Conservation (phyloP, 2,329 filamentous ascomycete species). For the Exophiala mesophila region DNA sequence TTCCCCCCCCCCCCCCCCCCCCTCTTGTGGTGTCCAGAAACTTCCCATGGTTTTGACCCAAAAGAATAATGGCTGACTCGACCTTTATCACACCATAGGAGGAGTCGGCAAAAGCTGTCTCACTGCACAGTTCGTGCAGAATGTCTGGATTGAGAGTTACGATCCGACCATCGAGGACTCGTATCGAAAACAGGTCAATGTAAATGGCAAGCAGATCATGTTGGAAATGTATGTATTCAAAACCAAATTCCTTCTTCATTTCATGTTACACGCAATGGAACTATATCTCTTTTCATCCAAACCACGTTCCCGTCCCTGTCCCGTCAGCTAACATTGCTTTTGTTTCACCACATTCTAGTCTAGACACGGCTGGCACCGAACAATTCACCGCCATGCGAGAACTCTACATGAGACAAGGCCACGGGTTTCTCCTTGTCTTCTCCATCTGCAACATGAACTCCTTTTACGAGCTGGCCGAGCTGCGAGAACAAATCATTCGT, state of each 20-base stretch:
- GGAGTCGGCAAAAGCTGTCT: slow-evolving; percentile 90
- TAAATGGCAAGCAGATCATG: slow-evolving; percentile 84
- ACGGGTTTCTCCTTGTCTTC: slow-evolving; percentile 88
- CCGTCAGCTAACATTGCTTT: slow-evolving; percentile 51
- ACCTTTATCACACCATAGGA: slow-evolving; percentile 48
- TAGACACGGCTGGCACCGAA: slow-evolving; percentile 87
- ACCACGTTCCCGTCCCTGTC: too few species aligned
- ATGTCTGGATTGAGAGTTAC: slow-evolving; percentile 90
- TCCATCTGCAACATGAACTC: slow-evolving; percentile 82
- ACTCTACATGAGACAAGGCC: slow-evolving; percentile 88
- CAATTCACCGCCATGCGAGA: slow-evolving; percentile 69
- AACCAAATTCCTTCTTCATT: slow-evolving; percentile 1
- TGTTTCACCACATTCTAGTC: slow-evolving; percentile 57
- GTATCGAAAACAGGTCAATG: slow-evolving; percentile 80
- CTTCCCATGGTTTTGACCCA: too few species aligned
- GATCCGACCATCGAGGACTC: slow-evolving; percentile 86
- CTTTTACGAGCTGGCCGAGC: slow-evolving; percentile 71
- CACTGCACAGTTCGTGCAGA: slow-evolving; percentile 89
- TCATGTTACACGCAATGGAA: slow-evolving; percentile 61
- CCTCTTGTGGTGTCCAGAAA: not conserved
- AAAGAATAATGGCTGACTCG: too few species aligned
- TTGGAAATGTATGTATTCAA: slow-evolving; percentile 69
- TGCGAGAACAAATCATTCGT: slow-evolving; percentile 83
- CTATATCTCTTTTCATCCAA: slow-evolving; percentile 87
- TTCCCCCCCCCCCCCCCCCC: slow-evolving; percentile 14